Conservation (phyloP, 257 asterid species). For the Solanum okadae region DNA sequence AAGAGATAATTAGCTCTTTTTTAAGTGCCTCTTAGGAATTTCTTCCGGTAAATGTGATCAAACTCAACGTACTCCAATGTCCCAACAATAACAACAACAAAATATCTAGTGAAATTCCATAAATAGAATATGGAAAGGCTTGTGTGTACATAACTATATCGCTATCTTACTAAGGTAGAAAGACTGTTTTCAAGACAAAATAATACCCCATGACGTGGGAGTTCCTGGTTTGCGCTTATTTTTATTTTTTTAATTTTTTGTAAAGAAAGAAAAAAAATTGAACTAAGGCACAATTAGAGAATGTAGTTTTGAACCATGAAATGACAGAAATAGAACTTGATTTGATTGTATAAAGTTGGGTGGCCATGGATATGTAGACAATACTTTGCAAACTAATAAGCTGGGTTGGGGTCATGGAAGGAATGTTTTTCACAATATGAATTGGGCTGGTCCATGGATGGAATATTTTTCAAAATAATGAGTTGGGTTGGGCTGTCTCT, state of each 20-base stretch:
- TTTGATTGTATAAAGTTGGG: neutral
- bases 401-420: neutral
- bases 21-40: neutral
- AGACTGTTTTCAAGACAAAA: no score
- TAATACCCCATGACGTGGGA: neutral
- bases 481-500: neutral
- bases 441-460: neutral
- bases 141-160: no score
- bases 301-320: neutral
- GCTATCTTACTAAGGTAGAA: no score
- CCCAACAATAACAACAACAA: neutral
- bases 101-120: no score
- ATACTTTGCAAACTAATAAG: neutral
- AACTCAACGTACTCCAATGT: neutral
- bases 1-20: neutral
- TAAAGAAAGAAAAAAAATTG: neutral
- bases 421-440: neutral
- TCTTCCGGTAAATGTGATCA: neutral
- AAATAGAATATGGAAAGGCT: no score
- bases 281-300: neutral
- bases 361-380: neutral
- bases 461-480: neutral
- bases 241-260: no score
- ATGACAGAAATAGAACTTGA: neutral
- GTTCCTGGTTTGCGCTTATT: no score